Evolutionary conservation across 768 basidiomycete genomes (phyloP).

Genomic region (Kwoniella heveanensis): DNA sequence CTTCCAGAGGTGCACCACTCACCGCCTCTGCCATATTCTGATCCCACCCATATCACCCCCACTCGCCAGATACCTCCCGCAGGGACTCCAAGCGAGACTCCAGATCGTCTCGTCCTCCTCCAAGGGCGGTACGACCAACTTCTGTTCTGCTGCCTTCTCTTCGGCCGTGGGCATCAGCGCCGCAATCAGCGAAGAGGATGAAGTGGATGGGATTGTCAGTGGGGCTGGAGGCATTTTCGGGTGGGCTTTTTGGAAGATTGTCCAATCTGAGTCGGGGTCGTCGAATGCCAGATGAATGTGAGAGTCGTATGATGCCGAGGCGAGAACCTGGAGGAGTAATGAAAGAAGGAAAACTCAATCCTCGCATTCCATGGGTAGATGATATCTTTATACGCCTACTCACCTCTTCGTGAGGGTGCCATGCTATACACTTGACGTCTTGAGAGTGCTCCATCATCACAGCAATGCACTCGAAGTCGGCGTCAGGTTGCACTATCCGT

Average conservation of each 20-base stretch:
- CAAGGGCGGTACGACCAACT: slow-evolving; percentile 46
- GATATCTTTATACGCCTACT: too few relatives aligned
- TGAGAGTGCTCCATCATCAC: slow-evolving; percentile 97
- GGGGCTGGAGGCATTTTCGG: slow-evolving; percentile 39
- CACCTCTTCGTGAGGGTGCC: slow-evolving; percentile 96
- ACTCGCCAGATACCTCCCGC: slow-evolving; percentile 78
- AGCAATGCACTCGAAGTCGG: slow-evolving; percentile 90
- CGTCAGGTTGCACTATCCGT: slow-evolving; percentile 75
- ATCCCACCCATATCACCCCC: slow-evolving; percentile 83
- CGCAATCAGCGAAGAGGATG: slow-evolving; percentile 14
- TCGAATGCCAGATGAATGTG: slow-evolving; percentile 91
- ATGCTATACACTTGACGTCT: slow-evolving; percentile 91
- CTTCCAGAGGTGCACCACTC: slow-evolving; percentile 22
- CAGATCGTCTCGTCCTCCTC: slow-evolving; percentile 73
- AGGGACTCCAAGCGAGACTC: slow-evolving; percentile 78
- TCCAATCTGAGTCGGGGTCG: slow-evolving; percentile 94
- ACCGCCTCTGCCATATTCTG: slow-evolving; percentile 74
- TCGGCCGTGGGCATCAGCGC: slow-evolving; percentile 26
- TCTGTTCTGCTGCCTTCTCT: slow-evolving; percentile 25
- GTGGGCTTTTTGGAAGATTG: slow-evolving; percentile 72
- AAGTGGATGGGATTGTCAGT: slow-evolving; percentile 24
- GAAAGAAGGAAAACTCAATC: too few relatives aligned
- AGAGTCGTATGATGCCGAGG: slow-evolving; percentile 95
- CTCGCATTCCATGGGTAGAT: too few relatives aligned
- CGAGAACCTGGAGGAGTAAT: slow-evolving; percentile 72